Evolutionary conservation across 768 basidiomycete genomes (phyloP).

Genomic region (Nidularia sp.): DNA sequence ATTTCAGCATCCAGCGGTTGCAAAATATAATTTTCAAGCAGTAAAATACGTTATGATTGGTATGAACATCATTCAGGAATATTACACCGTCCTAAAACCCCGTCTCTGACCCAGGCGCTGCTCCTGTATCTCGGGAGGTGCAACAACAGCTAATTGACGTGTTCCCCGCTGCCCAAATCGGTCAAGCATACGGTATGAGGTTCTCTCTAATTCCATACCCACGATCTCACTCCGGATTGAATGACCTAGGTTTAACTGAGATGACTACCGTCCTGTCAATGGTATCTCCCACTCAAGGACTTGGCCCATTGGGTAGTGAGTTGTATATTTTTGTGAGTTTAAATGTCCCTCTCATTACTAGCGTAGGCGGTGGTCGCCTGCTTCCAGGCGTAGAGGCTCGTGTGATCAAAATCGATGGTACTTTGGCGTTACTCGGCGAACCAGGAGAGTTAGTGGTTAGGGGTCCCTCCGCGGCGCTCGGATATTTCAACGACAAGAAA

Average conservation of each 20-base stretch:
- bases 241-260: constrained; percentile 22
- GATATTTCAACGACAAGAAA: constrained; percentile 41
- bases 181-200: constrained; percentile 55
- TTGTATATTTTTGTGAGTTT: not conserved
- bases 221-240: not conserved
- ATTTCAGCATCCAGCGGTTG: constrained; percentile 37
- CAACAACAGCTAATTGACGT: constrained; percentile 37
- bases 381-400: constrained; percentile 40
- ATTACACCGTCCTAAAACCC: no score
- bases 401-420: constrained; percentile 43
- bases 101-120: constrained; percentile 37
- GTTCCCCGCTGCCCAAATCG: constrained; percentile 49
- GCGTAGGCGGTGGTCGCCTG: constrained; percentile 33
- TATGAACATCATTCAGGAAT: constrained; percentile 1
- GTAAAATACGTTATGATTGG: constrained; percentile 38
- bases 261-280: constrained; percentile 43
- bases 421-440: constrained; percentile 35
- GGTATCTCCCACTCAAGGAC: constrained; percentile 34
- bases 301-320: constrained; percentile 34
- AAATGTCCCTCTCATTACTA: not conserved
- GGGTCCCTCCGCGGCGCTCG: constrained; percentile 36
- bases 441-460: constrained; percentile 44
- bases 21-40: constrained; percentile 34
- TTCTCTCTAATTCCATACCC: not conserved
- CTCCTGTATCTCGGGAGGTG: constrained; percentile 52